A percentile compares a stretch with the other conserved stretches of the same genome.
Conservation (phyloP, 108 stramenopile species). For the Cyclotella kingstonii region DNA sequence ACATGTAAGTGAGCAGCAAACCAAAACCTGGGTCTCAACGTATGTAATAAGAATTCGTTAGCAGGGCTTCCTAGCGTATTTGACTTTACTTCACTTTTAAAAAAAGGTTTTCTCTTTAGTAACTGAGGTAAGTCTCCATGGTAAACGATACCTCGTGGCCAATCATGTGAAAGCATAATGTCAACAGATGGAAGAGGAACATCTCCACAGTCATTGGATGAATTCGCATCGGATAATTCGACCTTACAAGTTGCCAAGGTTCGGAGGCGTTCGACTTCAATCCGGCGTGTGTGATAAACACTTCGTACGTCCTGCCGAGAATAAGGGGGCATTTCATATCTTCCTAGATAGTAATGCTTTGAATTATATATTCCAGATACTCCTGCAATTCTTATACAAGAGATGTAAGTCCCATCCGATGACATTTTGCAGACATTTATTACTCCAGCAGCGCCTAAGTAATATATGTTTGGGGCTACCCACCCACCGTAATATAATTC, state of each 20-base stretch:
- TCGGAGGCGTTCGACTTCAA: slow-evolving; percentile 84
- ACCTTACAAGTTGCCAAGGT: slow-evolving; percentile 24
- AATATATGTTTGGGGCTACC: slow-evolving; percentile 99
- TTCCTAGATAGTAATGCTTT: slow-evolving; percentile 69
- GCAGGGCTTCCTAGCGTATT: slow-evolving; percentile 92
- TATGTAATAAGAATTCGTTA: slow-evolving; percentile 72
- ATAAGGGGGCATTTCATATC: slow-evolving; percentile 89
- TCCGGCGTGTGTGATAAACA: slow-evolving; percentile 91
- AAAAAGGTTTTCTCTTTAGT: slow-evolving; percentile 80
- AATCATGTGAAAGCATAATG: slow-evolving; percentile 93
- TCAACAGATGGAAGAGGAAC: no score
- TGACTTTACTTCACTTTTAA: slow-evolving; percentile 76
- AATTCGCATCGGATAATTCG: background rate
- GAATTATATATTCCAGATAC: slow-evolving; percentile 95
- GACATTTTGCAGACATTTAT: slow-evolving; percentile 50
- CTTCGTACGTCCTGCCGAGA: slow-evolving; percentile 62
- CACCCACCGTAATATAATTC: slow-evolving; percentile 97
- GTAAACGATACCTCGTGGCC: slow-evolving; percentile 93
- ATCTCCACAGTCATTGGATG: no score
- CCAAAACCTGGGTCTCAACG: slow-evolving; percentile 90
- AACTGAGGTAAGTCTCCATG: slow-evolving; percentile 76
- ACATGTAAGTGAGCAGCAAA: slow-evolving; percentile 98
- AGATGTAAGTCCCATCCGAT: slow-evolving; percentile 21
- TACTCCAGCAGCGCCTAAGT: slow-evolving; percentile 90
- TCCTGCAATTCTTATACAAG: slow-evolving; percentile 91